Base-by-base conservation (phyloP, 768 basidiomycete species). In the Boletellus ananiceps region DNA sequence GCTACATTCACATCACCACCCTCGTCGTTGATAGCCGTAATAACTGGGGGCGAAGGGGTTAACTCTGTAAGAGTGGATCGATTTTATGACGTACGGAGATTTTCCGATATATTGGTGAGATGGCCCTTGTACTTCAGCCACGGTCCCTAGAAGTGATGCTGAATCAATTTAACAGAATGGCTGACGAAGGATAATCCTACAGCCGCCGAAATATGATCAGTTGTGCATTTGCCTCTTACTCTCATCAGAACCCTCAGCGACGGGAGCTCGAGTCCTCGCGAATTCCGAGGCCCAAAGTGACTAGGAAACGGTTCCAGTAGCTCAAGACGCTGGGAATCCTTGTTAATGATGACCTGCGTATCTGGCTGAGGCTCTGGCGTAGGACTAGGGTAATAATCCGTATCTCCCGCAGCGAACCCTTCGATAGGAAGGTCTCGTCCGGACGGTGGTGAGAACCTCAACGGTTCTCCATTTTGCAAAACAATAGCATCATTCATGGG, bases 91-190 rank as follows among this genome's bases (percentile, higher is more conserved):
- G 61, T 63, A 93, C 92, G 70, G 9, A 94, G 81, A 67, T 98
- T 98, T 70, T 97, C 92, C 4, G 94, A 93, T 52, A 97, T 96
- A 65, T 97, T 97, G 29, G 87, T 86, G 35, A 98, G 73, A 71
- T 98, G 94, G 0, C 91, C 96, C 67, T 98, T 98, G 75, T 95
- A 99, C 74, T 97, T 97, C 56, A 99, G 72, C 96, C 96, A 99
- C 31, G 93, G 91, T 2, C 96, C 96, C 88, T 90, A 60, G 19
- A 47, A 38, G 51, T 19, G 35, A 52, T 13, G 32, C 21, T 53
- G 9, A 37, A 23, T 52, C 36, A 51, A 37, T 32, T 23, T 43
- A 47, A 31, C 48, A 19, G 14, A 32, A 18, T 27, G 29, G 7
- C 32, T n/a, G 5, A 31, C 29, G 37, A 40, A 42, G 18, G 14